A percentile compares a stretch with the other conserved stretches of the same genome.
phyloP scores from a whole-genome alignment of 2,329 filamentous ascomycete genomes.

The Colletotrichum agaves region DNA sequence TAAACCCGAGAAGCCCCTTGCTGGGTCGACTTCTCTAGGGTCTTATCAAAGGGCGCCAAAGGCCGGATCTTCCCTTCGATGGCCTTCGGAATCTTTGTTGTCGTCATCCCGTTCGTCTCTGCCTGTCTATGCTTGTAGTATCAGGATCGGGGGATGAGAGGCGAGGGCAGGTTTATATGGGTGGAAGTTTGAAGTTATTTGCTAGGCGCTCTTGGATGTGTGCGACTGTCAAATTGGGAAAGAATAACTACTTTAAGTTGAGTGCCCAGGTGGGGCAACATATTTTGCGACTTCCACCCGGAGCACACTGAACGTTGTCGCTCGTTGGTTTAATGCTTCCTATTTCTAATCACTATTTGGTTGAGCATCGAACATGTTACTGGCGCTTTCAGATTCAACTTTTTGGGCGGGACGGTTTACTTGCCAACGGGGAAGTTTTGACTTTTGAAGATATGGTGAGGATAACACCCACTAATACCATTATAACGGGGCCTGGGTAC shows the following conservation, averaged over 20 bases:
- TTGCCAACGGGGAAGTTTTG: too few species aligned
- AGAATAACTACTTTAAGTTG: neutral
- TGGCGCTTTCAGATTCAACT: too few species aligned
- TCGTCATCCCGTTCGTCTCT: neutral
- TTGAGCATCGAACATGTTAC: too few species aligned
- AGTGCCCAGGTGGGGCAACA: neutral
- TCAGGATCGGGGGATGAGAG: neutral
- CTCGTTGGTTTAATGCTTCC: too few species aligned
- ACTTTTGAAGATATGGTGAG: too few species aligned
- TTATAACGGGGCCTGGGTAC: too few species aligned
- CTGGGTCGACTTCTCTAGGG: constrained; percentile 54
- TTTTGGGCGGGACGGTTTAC: too few species aligned
- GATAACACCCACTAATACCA: too few species aligned
- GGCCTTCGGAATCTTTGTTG: constrained; percentile 16
- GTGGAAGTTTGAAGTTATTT: neutral
- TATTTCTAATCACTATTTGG: too few species aligned
- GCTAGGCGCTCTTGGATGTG: neutral
- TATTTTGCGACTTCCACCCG: too few species aligned
- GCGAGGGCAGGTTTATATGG: neutral
- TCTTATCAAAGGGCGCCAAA: constrained; percentile 49
- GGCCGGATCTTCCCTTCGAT: constrained; percentile 51
- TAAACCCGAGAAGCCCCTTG: constrained; percentile 59
- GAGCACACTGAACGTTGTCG: too few species aligned
- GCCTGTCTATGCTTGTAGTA: neutral
- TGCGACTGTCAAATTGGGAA: neutral